Evolutionary conservation across 306 rosid genomes (phyloP), one percentile per base, ranked within the genome.

Genomic region (Begonia masoniana): DNA sequence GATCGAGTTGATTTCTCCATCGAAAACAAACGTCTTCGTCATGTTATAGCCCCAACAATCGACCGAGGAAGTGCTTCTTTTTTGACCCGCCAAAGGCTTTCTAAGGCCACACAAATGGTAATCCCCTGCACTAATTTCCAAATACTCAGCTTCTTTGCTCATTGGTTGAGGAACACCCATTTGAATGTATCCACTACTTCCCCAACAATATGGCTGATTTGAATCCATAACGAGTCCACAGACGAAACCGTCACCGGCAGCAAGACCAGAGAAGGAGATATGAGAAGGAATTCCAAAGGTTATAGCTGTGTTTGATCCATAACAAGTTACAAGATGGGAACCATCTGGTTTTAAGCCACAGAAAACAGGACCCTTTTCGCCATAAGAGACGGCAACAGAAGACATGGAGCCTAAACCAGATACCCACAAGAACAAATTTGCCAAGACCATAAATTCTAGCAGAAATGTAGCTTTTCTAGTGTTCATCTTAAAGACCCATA

Each of bases 21-120:
- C 94, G 66, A 85, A 78, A 42, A 54, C 79, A 57, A 78, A 81
- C 72, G 69, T 91, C 17, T 58, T 77, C 1, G 97, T 85, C 94
- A 91, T 85, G 78, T 91, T 83, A 61, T 85, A 91, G 16, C 96
- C 96, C 96, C 97, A 91, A 50, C 97, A 91, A 76, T 91, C 97
- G 10, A 91, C 79, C 55, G 76, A 74, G 47, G 94, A 80, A 19
- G 47, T 53, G 76, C 73, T 78, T 55, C 92, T 80, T 21, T 10
- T 68, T 45, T 77, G 71, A 51, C 94, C 96, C 0, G 81, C 74
- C 43, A 75, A 58, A 23, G 94, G 81, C 53, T 70, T 65, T 71
- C 86, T 59, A 66, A 81, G 62, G 21, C 92, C 97, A 71, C 96
- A 91, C 42, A 85, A 66, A 60, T 91, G 97, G 67, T 83, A 72